These are phyloP conservation scores for Alternaria arbusti DNA, from an alignment of 2,329 filamentous ascomycete genomes.

Conservation along the genomic window DNA sequence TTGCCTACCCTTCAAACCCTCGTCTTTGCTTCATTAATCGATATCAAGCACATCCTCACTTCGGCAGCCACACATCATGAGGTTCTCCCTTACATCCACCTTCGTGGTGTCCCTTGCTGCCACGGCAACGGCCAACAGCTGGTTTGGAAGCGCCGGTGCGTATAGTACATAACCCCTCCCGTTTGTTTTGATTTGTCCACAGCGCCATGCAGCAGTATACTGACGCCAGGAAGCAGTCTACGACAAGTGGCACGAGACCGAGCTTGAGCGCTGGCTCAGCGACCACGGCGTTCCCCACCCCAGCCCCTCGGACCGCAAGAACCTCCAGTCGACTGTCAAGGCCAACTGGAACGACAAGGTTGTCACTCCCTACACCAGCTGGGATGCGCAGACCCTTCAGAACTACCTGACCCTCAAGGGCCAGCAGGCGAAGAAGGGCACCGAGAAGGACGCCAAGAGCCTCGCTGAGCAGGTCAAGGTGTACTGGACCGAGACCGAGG, in stretches of 20 bases:
- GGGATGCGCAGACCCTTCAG: constrained; percentile 73
- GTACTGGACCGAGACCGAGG: constrained; percentile 80
- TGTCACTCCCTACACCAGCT: constrained; percentile 75
- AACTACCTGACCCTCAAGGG: constrained; percentile 75
- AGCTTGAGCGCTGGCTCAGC: constrained; percentile 94
- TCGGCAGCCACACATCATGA: constrained; percentile 65
- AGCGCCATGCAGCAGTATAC: constrained; percentile 11
- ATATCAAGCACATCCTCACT: constrained; percentile 19
- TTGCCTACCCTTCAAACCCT: constrained; percentile 5
- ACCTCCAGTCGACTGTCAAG: constrained; percentile 89
- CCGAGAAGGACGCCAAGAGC: constrained; percentile 71
- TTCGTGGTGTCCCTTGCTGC: constrained; percentile 75
- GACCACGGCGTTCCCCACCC: constrained; percentile 92
- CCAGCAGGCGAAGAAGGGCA: constrained; percentile 69
- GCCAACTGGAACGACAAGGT: constrained; percentile 86
- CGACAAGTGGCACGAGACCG: constrained; percentile 98
- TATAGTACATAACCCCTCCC: constrained; percentile 29
- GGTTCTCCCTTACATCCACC: constrained; percentile 71
- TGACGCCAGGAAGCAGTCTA: constrained; percentile 68
- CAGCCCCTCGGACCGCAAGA: constrained; percentile 87
- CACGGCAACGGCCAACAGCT: constrained; percentile 75
- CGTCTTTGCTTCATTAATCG: constrained; percentile 27
- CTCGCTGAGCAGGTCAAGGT: constrained; percentile 73
- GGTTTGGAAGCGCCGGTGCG: constrained; percentile 87
- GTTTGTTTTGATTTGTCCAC: neutral